Evolutionary conservation across 306 rosid genomes (phyloP), one percentile per base, ranked within the genome.

Genomic region (Coriaria nepalensis): DNA sequence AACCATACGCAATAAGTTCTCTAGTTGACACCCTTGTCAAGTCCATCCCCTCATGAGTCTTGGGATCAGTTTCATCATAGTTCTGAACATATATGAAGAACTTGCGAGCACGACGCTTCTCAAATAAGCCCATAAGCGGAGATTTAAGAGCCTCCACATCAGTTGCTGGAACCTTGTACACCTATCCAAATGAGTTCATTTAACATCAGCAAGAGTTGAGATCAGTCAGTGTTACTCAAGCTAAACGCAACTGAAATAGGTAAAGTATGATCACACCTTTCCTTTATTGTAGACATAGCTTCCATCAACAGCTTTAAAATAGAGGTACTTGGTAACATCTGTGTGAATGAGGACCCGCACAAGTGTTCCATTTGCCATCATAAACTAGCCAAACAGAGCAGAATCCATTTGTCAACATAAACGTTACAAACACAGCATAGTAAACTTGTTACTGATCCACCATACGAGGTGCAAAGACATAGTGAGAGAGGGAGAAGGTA

Each of bases 101-200:
- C 70, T 82, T 90, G 73, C 98, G 85, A 6, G 94, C 94, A 2
- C 98, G 92, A 4, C 94, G 98, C 55, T 85, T 90, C 69, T 90
- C 98, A 57, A 90, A 90, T 47, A 90, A 5, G 14, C 98, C 98
- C 98, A 90, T 85, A 38, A 90, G 95, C 8, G 98, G 94, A 57
- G 98, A 90, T 64, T 65, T 81, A 10, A 85, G 71, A 43, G 98
- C 98, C 67, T 90, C 98, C 93, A 90, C 68, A 52, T 90, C 98
- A 5, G 59, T 81, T 8, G 95, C 76, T 2, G 98, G 98, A 39
- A 85, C 98, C 73, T 90, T 90, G 78, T 90, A 85, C 56, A 90
- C 69, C 97, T 88, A 69, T 37, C 47, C 43, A 59, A 59, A 7
- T n/a, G 9, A 48, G 40, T 49, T 58, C n/a, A 37, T 35, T 52